Base-by-base conservation (phyloP, 2,329 filamentous ascomycete species). In the Epicoccum nigrum region DNA sequence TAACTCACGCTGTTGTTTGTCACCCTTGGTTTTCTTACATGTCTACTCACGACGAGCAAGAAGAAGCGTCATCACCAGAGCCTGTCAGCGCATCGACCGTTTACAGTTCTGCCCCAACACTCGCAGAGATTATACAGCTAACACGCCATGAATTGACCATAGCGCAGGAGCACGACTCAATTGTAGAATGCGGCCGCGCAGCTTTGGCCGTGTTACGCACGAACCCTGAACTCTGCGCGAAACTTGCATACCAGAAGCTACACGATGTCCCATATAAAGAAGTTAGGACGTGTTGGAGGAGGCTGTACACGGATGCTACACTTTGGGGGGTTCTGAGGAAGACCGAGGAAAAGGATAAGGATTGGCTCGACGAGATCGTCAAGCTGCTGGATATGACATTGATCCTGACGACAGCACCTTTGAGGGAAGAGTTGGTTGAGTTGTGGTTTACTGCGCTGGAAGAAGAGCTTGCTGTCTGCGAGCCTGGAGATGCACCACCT, bases 311-410 rank as follows among this genome's bases (percentile, higher is more conserved):
- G 1, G 87, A 92, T 47, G 84, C 86, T 1, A 83, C 83, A 47
- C 79, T 93, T 9, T 78, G 89, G 64, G 83, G 83, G 59, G 86
- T 85, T 17, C 31, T 73, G n/a, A 39, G 39, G 9, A 43, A 76
- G 3, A 48, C 69, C 57, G 7, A 63, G 59, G 49, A 51, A 12
- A 58, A 9, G 23, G 58, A 40, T 17, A 20, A 16, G 12, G 15
- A 45, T 2, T 83, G 79, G 72, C 67, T 92, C 4, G 79, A 83
- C 27, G 70, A 78, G 1, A 77, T 88, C 2, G 82, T 96, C 27
- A 79, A 81, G 45, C 74, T 81, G 1, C 79, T 97, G 2, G 92
- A 97, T 63, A 85, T 86, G 70, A 86, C 88, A 0, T 73, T 95
- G 35, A 90, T 96, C 37, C 82, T 92, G 45, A 84, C 89, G 0